Evolutionary conservation across 805 yeast genomes (phyloP), one percentile per base, ranked within the genome.

Genomic region (Saturnispora serradocipensis): DNA sequence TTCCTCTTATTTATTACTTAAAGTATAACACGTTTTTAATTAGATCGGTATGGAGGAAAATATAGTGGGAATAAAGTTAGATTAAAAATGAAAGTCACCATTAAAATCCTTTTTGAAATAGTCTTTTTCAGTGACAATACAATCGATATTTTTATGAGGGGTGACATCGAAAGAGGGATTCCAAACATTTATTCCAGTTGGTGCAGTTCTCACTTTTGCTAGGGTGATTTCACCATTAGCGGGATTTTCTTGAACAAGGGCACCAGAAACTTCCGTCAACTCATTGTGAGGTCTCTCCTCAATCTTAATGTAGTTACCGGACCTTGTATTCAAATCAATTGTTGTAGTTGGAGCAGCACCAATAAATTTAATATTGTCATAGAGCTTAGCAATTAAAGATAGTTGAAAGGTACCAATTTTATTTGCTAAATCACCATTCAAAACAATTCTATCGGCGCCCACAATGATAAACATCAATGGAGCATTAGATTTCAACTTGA

Each of bases 291-390:
- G 91, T 61, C 99, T 80, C 66, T 88, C 87, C 68, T 91, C 99
- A 40, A 91, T 90, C 27, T 80, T 76, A 51, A 93, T 91, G 11
- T 77, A 81, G 35, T 76, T 84, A 22, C 98, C 98, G 3, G 77
- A 65, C 11, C 69, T 60, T 1, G 88, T 85, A 8, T 72, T 67
- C 54, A 75, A 68, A 65, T 91, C 99, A 56, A 91, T 82, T 0
- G 98, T 88, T 1, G 97, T 89, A 45, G 79, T 86, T 48, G 98
- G 98, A 1, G 97, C 98, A 28, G 97, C 98, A 9, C 93, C 96
- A 44, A 88, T 81, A 60, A 93, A 91, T 62, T 84, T 84, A 59
- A 90, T 81, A 6, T 79, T 82, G 51, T 76, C 76, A 49, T 78
- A 77, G 54, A 71, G 72, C 53, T 82, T 76, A 18, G 95, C 83